Base-by-base conservation (phyloP, 495 filamentous ascomycete genomes). In the Terfezia boudieri region DNA sequence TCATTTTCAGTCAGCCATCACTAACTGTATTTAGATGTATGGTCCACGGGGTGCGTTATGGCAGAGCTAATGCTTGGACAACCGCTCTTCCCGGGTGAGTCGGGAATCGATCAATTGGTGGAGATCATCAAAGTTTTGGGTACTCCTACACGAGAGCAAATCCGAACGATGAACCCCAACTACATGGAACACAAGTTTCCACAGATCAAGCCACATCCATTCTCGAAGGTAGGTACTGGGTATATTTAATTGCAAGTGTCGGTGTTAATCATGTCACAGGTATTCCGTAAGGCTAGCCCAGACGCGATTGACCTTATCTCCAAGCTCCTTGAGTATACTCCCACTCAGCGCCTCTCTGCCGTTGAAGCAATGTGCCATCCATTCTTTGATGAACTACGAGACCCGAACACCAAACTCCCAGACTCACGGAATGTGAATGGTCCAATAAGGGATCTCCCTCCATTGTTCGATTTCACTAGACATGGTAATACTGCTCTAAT, bases 131-230 rank as follows among this genome's bases (percentile, higher is more conserved):
- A 96, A 71, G 90, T 99, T 54, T 74, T 99, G 55, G 90, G 90
- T 22, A 99, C 90, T 14, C 90, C 92, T 12, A 95, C 90, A n/a
- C 75, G 90, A 20, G 90, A 99, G 61, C 90, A 99, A 63, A 99
- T 99, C 64, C 85, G 90, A 54, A 99, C 90, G 50, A 99, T 99
- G 92, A 99, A 99, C 67, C 92, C 90, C 53, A 99, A 99, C 69
- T 96, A 99, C 69, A 99, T 99, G 90, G 90, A 96, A 70, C 90
- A 99, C 70, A 96, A 96, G 70, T 99, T 99, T 66, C 92, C 90
- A 46, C 90, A 99, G 66, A 99, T 99, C 74, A 99, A 99, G 73
- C 90, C 90, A 41, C 90, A 98, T 64, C 90, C 90, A 10, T 98
- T 98, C 74, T 88, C 83, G 66, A 98, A 96, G 76, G 81, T 84